phyloP scores from a whole-genome alignment of 2,329 filamentous ascomycete genomes.

The Pseudogymnoascus pannorum region DNA sequence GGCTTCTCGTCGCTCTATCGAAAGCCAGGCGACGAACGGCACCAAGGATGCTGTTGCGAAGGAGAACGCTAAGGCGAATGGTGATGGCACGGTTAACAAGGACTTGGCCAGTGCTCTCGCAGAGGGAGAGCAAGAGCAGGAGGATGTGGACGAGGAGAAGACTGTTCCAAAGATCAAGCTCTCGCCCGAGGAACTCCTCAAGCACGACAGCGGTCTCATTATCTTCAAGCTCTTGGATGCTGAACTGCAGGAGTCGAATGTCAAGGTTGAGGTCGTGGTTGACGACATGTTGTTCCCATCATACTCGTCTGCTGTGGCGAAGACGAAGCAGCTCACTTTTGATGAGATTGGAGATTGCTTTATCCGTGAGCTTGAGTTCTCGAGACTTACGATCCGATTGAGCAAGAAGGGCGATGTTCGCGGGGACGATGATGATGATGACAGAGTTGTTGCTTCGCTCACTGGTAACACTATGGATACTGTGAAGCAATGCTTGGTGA shows the following conservation, averaged over 20 bases:
- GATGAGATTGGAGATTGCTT: slow-evolving; percentile 94
- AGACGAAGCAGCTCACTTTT: slow-evolving; percentile 61
- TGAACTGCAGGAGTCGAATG: slow-evolving; percentile 68
- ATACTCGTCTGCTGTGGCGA: slow-evolving; percentile 73
- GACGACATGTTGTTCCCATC: slow-evolving; percentile 92
- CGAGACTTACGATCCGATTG: slow-evolving; percentile 79
- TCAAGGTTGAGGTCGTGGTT: slow-evolving; percentile 79
- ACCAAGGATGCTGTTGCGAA: slow-evolving; percentile 17
- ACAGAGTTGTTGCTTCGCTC: slow-evolving; percentile 73
- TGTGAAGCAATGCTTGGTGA: slow-evolving; percentile 76
- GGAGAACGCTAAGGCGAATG: slow-evolving; percentile 29
- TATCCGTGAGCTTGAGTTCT: slow-evolving; percentile 95
- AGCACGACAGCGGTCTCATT: slow-evolving; percentile 84
- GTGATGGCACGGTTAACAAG: slow-evolving; percentile 30
- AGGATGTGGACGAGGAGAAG: slow-evolving; percentile 38
- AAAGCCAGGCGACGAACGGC: slow-evolving; percentile 15
- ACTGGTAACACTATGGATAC: slow-evolving; percentile 80
- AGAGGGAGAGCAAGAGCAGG: slow-evolving; percentile 34
- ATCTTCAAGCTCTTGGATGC: slow-evolving; percentile 93
- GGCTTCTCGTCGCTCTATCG: slow-evolving; percentile 10
- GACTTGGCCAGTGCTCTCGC: slow-evolving; percentile 23
- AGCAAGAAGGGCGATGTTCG: slow-evolving; percentile 72
- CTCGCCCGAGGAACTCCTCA: slow-evolving; percentile 68
- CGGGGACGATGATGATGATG: slow-evolving; percentile 58
- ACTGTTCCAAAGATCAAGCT: slow-evolving; percentile 70